Conservation (phyloP, 768 basidiomycete genomes). For the Collybia mongolica region DNA sequence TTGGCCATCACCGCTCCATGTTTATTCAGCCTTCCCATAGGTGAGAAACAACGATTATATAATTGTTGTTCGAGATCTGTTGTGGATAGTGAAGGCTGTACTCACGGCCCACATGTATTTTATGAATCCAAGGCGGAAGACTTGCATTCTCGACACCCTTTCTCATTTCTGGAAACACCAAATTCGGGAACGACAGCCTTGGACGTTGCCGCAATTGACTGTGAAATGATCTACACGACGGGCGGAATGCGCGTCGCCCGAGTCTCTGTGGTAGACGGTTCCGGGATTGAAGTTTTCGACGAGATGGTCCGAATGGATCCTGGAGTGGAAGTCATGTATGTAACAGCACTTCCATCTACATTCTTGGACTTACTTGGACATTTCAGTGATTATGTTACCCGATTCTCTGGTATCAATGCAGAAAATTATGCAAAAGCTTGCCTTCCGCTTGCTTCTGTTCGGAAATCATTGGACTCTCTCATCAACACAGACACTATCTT, state of each 20-base stretch:
- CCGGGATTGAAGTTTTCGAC: constrained; percentile 76
- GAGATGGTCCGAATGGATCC: constrained; percentile 80
- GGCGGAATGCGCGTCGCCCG: constrained; percentile 90
- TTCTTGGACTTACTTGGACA: not conserved
- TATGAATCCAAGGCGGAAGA: constrained; percentile 66
- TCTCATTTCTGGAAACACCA: constrained; percentile 45
- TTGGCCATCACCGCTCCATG: not conserved
- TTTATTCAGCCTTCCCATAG: constrained; percentile 30
- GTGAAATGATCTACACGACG: constrained; percentile 96
- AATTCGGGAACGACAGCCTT: constrained; percentile 34
- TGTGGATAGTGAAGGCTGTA: constrained; percentile 64
- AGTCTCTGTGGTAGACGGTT: constrained; percentile 83
- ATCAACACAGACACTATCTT: constrained; percentile 83
- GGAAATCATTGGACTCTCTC: constrained; percentile 64
- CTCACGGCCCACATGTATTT: constrained; percentile 86
- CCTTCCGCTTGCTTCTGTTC: constrained; percentile 64
- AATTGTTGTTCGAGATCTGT: constrained; percentile 76
- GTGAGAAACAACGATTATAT: constrained; percentile 66
- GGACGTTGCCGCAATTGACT: constrained; percentile 89
- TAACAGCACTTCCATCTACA: constrained; percentile 35
- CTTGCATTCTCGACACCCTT: constrained; percentile 75
- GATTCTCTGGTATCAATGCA: constrained; percentile 80
- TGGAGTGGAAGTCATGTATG: constrained; percentile 75
- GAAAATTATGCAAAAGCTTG: constrained; percentile 60
- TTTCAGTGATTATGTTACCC: constrained; percentile 84